Percentiles rank a stretch among this genome's conserved stretches.
These are phyloP conservation scores for Populus hybrid DNA, from an alignment of 441 rosid species.

Conservation along the genomic window DNA sequence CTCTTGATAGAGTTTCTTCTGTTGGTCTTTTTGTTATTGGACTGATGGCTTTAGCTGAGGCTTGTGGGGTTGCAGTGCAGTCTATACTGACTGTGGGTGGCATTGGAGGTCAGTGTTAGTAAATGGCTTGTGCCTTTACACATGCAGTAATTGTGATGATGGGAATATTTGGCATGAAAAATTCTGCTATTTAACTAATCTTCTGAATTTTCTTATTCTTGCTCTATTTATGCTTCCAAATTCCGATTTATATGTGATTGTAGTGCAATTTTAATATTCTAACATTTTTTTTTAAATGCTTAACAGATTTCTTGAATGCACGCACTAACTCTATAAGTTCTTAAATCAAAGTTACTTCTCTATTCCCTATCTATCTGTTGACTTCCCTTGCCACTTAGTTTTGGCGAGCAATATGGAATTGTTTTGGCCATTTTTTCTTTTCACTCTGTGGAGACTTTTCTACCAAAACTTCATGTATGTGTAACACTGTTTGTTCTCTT, in stretches of 20 bases:
- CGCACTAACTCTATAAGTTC: background rate
- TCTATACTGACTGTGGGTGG: conserved; percentile 94
- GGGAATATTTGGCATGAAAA: background rate
- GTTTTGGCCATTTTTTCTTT: background rate
- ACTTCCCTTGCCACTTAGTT: background rate
- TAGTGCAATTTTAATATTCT: background rate
- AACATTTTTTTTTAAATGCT: background rate
- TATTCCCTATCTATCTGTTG: background rate
- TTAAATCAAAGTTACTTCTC: background rate
- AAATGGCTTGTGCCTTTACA: conserved; percentile 5
- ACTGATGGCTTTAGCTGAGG: conserved; percentile 84
- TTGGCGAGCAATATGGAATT: background rate
- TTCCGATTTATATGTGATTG: background rate
- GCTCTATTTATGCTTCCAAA: background rate
- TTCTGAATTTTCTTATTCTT: background rate
- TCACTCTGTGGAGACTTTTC: background rate
- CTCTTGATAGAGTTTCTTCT: conserved; percentile 77
- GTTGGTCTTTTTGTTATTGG: conserved; percentile 77
- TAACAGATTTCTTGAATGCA: background rate
- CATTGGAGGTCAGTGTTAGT: conserved; percentile 63
- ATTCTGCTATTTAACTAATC: background rate
- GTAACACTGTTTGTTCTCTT: background rate
- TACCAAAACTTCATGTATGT: background rate
- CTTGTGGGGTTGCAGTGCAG: conserved; percentile 93
- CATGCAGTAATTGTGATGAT: conserved; percentile 2